Conservation (phyloP, 306 rosid species). For the Glycine tomentella region DNA sequence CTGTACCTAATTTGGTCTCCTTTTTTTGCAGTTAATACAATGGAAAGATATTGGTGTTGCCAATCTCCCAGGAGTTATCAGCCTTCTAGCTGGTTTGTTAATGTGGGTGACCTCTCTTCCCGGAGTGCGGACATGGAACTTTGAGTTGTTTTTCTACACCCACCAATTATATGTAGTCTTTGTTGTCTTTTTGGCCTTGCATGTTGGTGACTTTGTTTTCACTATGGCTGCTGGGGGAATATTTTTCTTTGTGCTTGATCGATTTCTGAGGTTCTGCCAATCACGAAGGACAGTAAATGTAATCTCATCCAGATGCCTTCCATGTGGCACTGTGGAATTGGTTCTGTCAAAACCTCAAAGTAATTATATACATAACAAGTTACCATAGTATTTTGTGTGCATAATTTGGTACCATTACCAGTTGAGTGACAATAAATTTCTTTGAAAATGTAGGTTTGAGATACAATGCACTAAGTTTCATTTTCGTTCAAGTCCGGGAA, state of each 20-base stretch:
- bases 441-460: conserved; percentile 59
- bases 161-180: conserved; percentile 86
- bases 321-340: conserved; percentile 88
- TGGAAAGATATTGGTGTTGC: conserved; percentile 82
- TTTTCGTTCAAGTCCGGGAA: conserved; percentile 87
- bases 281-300: conserved; percentile 77
- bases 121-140: conserved; percentile 72
- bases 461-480: conserved; percentile 94
- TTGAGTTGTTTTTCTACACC: conserved; percentile 94
- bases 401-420: conserved; percentile 9
- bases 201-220: conserved; percentile 86
- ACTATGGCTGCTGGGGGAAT: conserved; percentile 80
- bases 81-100: conserved; percentile 79
- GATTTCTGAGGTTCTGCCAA: conserved; percentile 88
- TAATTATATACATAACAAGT: conserved; percentile 33
- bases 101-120: conserved; percentile 97
- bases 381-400: conserved; percentile 8
- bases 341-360: conserved; percentile 86
- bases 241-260: conserved; percentile 82
- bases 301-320: conserved; percentile 78
- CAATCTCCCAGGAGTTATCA: conserved; percentile 79
- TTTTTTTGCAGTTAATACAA: conserved; percentile 68
- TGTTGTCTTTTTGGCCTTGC: conserved; percentile 76
- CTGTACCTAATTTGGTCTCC: conserved; percentile 11
- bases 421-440: conserved; percentile 39